Evolutionary conservation across 768 basidiomycete genomes (phyloP), one percentile per base, ranked within the genome.

Genomic region (Auricularia auricula-judae): DNA sequence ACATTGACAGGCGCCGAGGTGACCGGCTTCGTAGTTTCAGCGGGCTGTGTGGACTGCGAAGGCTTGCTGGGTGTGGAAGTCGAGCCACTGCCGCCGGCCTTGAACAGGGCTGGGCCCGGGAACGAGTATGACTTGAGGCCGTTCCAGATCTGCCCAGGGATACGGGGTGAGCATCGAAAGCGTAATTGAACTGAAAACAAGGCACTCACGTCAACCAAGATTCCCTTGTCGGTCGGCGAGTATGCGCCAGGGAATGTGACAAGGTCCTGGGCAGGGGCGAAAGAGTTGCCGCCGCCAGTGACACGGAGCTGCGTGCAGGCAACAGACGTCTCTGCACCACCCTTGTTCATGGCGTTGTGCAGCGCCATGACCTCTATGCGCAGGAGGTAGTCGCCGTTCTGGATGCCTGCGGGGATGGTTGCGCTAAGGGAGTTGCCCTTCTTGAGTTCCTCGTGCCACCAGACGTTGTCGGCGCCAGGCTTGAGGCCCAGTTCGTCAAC

Each of bases 211-310:
- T 59, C 56, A 35, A 59, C 34, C 16, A 33, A 23, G 56, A 59
- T 59, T 14, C 56, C 56, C 23, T 23, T 23, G 29, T 59, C 56
- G 11, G 56, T 59, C 56, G 8, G 8, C 56, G 14, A n/a, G 56
- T 59, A 59, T 23, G 56, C 56, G 47, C 47, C 47, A 29, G 56
- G 56, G 56, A 59, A 59, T 23, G 23, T 59, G 56, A 59, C 56
- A 8, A 59, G 56, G 29, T 59, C 29, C 16, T 23, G 14, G 56
- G 56, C 56, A 12, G 56, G 23, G 4, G 23, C 16, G 18, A 18
- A 21, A 18, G 29, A 14, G 34, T 23, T 35, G 12, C 29, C 23
- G 14, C 56, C 56, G 23, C 56, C 56, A 34, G 56, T 33, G 29
- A 59, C 34, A 34, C 29, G 56, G 14, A 59, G 4, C 34, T 59